Base-by-base conservation (phyloP, 1,284 basidiomycete species). In the Trichosporon ovoides region DNA sequence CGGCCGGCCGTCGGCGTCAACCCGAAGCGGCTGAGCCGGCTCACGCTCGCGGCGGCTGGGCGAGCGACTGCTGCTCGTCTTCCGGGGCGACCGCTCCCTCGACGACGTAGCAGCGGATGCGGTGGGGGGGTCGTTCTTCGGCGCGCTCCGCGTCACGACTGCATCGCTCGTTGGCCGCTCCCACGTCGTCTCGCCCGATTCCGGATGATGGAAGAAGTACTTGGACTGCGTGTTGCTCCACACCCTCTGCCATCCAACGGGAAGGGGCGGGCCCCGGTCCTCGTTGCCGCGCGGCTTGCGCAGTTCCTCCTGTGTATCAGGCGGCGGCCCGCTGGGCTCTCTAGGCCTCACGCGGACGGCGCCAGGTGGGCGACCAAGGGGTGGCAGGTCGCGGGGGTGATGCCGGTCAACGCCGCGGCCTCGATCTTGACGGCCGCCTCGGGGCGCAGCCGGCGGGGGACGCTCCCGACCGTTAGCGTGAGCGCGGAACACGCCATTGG, bases 201-300 rank as follows among this genome's bases (percentile, higher is more conserved):
- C 53, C 13, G 22, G 38, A 49, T 61, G 53, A 49, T 57, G 38
- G 53, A 52, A 61, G 28, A 61, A 61, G 53, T 55, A 55, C n/a
- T 49, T 52, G 7, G 40, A 40, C 35, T 40, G 48, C 24, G 59
- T 55, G 37, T 43, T 55, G 55, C 56, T 57, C 22, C 51, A 24
- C 4, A 61, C 49, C 3, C 46, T 18, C 36, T 52, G 36, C 59
- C 59, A 61, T n/a, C 52, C 49, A 11, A 48, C 16, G 14, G 43
- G 43, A 7, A 48, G 43, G 14, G 43, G 43, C 24, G 22, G 43
- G 7, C 24, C 43, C 7, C 43, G 43, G 22, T 48, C 43, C 43
- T 48, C 43, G 16, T 28, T 31, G 14, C 43, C 43, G n/a, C 43
- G 43, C 14, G 43, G 43, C 43, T 48, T 48, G 22, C 43, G 18